Evolutionary conservation across 2,329 filamentous ascomycete genomes (phyloP), one percentile per base, ranked within the genome.

Genomic region (Fusarium equiseti): DNA sequence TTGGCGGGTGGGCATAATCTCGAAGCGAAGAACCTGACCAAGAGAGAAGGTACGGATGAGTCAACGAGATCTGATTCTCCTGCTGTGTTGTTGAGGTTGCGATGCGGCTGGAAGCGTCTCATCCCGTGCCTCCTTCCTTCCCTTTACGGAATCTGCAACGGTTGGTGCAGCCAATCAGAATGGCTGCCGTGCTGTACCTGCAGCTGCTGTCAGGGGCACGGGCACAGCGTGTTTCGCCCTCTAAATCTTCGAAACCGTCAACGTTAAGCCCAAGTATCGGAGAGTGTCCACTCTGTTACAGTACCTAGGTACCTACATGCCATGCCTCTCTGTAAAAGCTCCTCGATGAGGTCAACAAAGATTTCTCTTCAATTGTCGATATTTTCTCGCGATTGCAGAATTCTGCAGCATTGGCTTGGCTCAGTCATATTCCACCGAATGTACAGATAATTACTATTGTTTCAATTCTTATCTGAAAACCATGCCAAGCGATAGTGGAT

Each of bases 141-240:
- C 61, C 43, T 44, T 58, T 64, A 58, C 50, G 59, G 20, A 43
- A 43, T 31, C 24, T 44, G 49, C 38, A 57, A 44, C 50, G 51
- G 35, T 49, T n/a, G 52, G 27, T 42, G 26, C 65, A 66, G 48
- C 73, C 73, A 75, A 75, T 75, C 32, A 66, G 26, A 45, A 18
- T 5, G 16, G 26, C 38, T 45, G 24, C 44, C 35, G 42, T 51
- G 40, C 16, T 26, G 53, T 62, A 65, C 49, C 60, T 57, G 44
- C 54, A 67, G 54, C 49, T 20, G 59, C 38, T 70, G 54, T 24
- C 64, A 57, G 68, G 73, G 63, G 69, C 40, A 15, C 22, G 48
- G 63, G 73, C 73, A 72, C 46, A 63, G 59, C 44, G 54, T 59
- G 73, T 75, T 75, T 75, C 73, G 73, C 55, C 59, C 67, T 56